These are phyloP conservation scores for Solanum hybrid DNA, from an alignment of 305 asterid species.

Conservation along the genomic window DNA sequence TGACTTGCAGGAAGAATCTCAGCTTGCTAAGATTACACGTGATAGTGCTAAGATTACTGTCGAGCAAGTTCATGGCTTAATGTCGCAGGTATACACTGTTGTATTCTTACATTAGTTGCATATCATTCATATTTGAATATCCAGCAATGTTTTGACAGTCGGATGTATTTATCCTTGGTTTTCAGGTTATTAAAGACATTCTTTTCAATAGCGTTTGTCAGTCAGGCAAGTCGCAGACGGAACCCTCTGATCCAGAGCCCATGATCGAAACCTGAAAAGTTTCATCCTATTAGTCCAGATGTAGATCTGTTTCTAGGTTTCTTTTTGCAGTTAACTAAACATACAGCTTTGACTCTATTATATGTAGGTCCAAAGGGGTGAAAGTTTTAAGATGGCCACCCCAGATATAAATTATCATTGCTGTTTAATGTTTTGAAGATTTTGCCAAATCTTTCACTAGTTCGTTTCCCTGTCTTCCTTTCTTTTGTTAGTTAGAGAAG, in stretches of 20 bases:
- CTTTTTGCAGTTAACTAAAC: neutral
- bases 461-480: neutral
- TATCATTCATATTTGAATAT: neutral
- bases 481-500: neutral
- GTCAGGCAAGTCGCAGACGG: constrained; percentile 40
- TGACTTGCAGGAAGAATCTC: constrained; percentile 81
- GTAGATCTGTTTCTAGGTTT: neutral
- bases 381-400: neutral
- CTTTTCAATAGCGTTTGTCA: constrained; percentile 80
- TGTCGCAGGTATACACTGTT: constrained; percentile 66
- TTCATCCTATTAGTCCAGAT: neutral
- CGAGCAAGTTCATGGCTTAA: constrained; percentile 96
- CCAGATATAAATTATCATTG: neutral
- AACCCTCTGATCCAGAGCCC: constrained; percentile 70
- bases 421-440: neutral
- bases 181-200: constrained; percentile 85
- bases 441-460: neutral
- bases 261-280: constrained; percentile 64
- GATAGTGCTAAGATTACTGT: constrained; percentile 91
- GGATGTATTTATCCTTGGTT: neutral
- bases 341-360: neutral
- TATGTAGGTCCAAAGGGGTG: neutral
- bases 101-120: neutral
- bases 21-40: constrained; percentile 82
- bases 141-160: neutral